Evolutionary conservation across 352 stramenopile species (phyloP).

Genomic region (Elongisporangium prolatum): DNA sequence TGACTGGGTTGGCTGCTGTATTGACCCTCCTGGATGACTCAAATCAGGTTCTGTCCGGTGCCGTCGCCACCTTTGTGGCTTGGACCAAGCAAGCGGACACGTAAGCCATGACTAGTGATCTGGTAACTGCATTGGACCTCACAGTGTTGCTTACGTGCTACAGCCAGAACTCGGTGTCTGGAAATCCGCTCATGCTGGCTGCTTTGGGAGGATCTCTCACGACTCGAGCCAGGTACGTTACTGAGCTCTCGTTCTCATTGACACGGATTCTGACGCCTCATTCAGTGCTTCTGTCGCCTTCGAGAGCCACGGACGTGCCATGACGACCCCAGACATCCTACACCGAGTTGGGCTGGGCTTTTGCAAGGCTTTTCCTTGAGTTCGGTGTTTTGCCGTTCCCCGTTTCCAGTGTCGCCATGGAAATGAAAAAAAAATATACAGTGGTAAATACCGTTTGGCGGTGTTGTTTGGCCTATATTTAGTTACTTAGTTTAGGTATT

Average conservation of each 20-base stretch:
- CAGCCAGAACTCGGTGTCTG: conserved; percentile 18
- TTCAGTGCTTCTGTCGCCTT: conserved; percentile 63
- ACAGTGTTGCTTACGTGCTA: neutral
- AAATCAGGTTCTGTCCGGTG: conserved; percentile 70
- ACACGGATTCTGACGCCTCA: conserved; percentile 1
- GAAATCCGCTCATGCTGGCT: conserved; percentile 61
- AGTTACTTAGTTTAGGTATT: neutral
- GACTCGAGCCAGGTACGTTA: conserved; percentile 60
- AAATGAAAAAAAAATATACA: neutral
- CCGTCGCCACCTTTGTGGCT: conserved; percentile 71
- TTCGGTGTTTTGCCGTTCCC: neutral
- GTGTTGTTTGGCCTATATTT: neutral
- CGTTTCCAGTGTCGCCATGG: neutral
- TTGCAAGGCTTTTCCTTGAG: conserved; percentile 26
- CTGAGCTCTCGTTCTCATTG: conserved; percentile 1
- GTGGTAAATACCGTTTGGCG: neutral
- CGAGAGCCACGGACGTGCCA: conserved; percentile 54
- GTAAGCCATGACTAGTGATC: conserved; percentile 15
- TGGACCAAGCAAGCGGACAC: conserved; percentile 51
- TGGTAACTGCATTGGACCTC: neutral
- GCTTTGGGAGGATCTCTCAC: conserved; percentile 75
- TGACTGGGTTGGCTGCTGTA: neutral
- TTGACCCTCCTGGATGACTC: neutral
- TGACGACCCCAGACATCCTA: conserved; percentile 84
- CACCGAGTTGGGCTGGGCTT: conserved; percentile 61